Percentiles rank a stretch among this genome's conserved stretches.
Evolutionary conservation across 2,329 filamentous ascomycete genomes (phyloP).

Genomic region (Furcasterigmium furcatum): DNA sequence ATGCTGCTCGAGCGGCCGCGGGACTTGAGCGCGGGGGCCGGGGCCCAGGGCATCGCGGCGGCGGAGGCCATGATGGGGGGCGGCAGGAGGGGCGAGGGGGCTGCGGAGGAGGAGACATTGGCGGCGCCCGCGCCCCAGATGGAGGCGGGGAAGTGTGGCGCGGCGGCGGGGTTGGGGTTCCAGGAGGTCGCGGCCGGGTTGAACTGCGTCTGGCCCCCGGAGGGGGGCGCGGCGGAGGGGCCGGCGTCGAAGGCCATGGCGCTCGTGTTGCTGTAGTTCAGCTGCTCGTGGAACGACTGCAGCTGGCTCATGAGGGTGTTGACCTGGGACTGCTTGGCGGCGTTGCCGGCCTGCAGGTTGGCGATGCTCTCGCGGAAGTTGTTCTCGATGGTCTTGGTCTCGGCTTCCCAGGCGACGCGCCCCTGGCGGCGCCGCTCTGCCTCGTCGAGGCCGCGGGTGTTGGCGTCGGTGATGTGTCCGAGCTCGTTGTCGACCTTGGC

Average conservation of each 20-base stretch:
- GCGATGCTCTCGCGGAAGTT: conserved; percentile 36
- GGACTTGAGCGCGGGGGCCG: conserved; percentile 31
- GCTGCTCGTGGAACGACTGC: conserved; percentile 24
- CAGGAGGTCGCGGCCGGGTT: conserved; percentile 17
- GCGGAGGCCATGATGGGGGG: conserved; percentile 26
- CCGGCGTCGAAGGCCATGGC: conserved; percentile 24
- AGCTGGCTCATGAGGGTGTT: conserved; percentile 31
- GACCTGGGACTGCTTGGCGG: conserved; percentile 36
- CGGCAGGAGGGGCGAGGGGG: background rate
- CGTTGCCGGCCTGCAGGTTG: conserved; percentile 28
- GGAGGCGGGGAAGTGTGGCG: conserved; percentile 28
- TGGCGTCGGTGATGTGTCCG: conserved; percentile 67
- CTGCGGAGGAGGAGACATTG: conserved; percentile 11
- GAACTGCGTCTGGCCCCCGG: conserved; percentile 13
- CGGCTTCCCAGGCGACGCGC: conserved; percentile 41
- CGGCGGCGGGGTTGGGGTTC: conserved; percentile 28
- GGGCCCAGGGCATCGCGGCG: conserved; percentile 19
- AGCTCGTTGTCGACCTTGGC: conserved; percentile 71
- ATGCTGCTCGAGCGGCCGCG: conserved; percentile 63
- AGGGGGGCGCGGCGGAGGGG: conserved; percentile 7
- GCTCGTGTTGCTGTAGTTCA: conserved; percentile 27
- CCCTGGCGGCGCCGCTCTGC: conserved; percentile 57
- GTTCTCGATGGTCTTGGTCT: conserved; percentile 41
- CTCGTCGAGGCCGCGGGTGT: conserved; percentile 61
- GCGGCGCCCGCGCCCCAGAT: conserved; percentile 30